These are phyloP conservation scores for Aspergillus versicolor DNA, from an alignment of 2,329 filamentous ascomycete species.

Conservation along the genomic window DNA sequence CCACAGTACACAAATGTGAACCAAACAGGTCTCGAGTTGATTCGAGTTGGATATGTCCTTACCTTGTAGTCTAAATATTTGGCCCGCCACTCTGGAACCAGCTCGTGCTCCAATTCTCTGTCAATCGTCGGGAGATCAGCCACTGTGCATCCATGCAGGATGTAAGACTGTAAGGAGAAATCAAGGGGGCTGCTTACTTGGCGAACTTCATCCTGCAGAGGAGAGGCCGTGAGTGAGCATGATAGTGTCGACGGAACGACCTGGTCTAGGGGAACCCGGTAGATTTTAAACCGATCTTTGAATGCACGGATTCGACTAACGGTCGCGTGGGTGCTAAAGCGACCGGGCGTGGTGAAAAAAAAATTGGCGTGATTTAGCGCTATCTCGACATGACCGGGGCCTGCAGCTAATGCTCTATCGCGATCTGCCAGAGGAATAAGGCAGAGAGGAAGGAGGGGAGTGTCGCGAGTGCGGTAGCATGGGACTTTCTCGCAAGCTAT, in stretches of 20 bases:
- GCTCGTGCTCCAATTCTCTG: constrained; percentile 78
- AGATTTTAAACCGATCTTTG: constrained; percentile 11
- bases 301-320: background rate
- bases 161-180: background rate
- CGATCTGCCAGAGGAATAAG: background rate
- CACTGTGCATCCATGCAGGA: constrained; percentile 14
- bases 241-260: constrained; percentile 12
- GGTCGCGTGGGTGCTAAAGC: background rate
- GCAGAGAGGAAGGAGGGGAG: background rate
- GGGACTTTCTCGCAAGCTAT: background rate
- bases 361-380: constrained; percentile 9
- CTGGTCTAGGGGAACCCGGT: constrained; percentile 5
- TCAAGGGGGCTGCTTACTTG: constrained; percentile 47
- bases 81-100: constrained; percentile 90
- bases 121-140: constrained; percentile 19
- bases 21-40: background rate
- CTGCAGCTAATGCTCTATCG: background rate
- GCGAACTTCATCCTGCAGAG: constrained; percentile 58
- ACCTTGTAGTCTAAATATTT: constrained; percentile 96
- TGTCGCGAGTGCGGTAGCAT: background rate
- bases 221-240: constrained; percentile 16
- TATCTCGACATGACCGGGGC: constrained; percentile 2
- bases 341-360: background rate
- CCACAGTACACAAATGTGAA: background rate
- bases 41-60: constrained; percentile 9